These are phyloP conservation scores for Fusarium coicis DNA, from an alignment of 2,329 filamentous ascomycete species.

Conservation along the genomic window DNA sequence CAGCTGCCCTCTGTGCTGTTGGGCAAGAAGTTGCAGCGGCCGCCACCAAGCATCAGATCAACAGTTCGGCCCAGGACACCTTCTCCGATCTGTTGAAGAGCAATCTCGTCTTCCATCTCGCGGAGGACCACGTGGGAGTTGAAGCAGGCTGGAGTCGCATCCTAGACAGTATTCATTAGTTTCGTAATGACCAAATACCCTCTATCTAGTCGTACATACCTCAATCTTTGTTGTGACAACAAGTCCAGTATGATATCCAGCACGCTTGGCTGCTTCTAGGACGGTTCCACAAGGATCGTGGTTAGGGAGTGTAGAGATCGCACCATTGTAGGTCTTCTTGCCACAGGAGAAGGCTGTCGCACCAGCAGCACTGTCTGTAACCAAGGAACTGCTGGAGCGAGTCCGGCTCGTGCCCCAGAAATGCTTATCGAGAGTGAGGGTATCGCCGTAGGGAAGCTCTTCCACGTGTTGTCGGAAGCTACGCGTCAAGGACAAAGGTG, in stretches of 20 bases:
- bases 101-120: constrained; percentile 87
- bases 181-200: background rate
- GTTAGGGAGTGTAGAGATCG: constrained; percentile 89
- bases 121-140: constrained; percentile 86
- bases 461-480: constrained; percentile 84
- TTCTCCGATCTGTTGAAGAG: constrained; percentile 89
- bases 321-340: constrained; percentile 94
- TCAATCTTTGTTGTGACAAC: constrained; percentile 82
- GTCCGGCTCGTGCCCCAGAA: constrained; percentile 92
- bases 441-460: constrained; percentile 77
- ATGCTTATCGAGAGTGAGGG: constrained; percentile 84
- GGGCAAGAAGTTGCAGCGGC: constrained; percentile 90
- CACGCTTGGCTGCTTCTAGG: constrained; percentile 90
- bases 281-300: constrained; percentile 89
- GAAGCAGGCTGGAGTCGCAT: constrained; percentile 96
- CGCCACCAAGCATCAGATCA: constrained; percentile 92
- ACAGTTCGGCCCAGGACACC: constrained; percentile 88
- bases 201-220: background rate
- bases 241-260: constrained; percentile 90
- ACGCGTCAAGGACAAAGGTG: constrained; percentile 86
- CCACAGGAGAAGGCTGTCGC: constrained; percentile 96
- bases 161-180: constrained; percentile 68
- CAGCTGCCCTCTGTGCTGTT: constrained; percentile 86
- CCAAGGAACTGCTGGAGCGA: constrained; percentile 81
- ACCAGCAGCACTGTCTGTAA: constrained; percentile 97